Conservation (phyloP, 805 yeast genomes). For the Vanderwaltozyma yarrowii region DNA sequence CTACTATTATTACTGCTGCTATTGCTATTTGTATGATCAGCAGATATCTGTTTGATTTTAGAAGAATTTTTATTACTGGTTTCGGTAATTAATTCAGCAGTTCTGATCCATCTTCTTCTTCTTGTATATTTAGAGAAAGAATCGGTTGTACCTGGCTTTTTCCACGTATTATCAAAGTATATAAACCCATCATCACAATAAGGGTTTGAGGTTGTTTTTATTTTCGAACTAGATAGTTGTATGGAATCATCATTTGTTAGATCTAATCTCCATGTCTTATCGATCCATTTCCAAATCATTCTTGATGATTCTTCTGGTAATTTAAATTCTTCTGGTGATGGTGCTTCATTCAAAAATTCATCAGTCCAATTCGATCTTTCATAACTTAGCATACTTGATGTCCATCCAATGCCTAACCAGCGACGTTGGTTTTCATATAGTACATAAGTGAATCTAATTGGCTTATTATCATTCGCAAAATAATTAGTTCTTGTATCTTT, state of each 20-base stretch:
- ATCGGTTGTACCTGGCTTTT: slow-evolving; percentile 77
- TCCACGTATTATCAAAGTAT: slow-evolving; percentile 90
- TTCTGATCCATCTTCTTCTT: slow-evolving; percentile 90
- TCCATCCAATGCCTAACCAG: slow-evolving; percentile 98
- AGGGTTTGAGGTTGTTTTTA: slow-evolving; percentile 54
- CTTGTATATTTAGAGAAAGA: slow-evolving; percentile 85
- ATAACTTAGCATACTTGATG: slow-evolving; percentile 80
- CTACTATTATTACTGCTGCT: not conserved
- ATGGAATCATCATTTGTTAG: slow-evolving; percentile 82
- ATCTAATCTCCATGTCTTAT: slow-evolving; percentile 84
- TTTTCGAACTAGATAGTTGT: slow-evolving; percentile 51
- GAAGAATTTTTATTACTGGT: no score
- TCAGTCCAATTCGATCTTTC: slow-evolving; percentile 97
- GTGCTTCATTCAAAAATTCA: slow-evolving; percentile 81
- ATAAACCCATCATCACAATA: slow-evolving; percentile 75
- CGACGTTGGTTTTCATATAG: slow-evolving; percentile 90
- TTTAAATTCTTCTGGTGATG: slow-evolving; percentile 68
- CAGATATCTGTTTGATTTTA: no score
- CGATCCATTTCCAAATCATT: slow-evolving; percentile 92
- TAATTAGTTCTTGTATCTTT: not conserved
- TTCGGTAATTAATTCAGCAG: slow-evolving; percentile 57
- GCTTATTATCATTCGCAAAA: not conserved
- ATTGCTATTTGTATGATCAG: no score
- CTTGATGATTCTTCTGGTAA: slow-evolving; percentile 46
- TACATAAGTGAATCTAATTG: slow-evolving; percentile 69